A percentile compares a stretch with the other conserved stretches of the same genome.
Conservation (phyloP, 257 asterid genomes). For the Solanum chmielewskii region DNA sequence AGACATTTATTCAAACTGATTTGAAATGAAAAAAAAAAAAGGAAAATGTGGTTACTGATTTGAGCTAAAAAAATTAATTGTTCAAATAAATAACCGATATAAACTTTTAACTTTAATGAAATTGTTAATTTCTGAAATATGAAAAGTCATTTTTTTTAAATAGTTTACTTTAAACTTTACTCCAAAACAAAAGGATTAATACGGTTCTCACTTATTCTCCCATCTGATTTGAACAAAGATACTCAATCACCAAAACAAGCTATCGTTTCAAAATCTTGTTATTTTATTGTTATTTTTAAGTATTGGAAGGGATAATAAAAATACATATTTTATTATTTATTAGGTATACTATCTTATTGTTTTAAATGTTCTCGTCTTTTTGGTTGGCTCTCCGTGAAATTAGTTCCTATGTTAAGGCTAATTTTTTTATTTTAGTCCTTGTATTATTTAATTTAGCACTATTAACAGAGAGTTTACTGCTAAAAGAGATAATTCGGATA, state of each 20-base stretch:
- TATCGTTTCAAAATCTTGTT: background rate
- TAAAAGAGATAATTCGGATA: no score
- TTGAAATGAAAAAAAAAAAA: background rate
- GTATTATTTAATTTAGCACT: no score
- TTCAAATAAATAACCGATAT: background rate
- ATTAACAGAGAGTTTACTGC: no score
- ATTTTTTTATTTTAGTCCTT: no score
- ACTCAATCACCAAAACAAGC: background rate
- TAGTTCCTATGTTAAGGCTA: no score
- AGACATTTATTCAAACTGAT: background rate
- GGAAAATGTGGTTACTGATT: background rate
- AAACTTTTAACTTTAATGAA: background rate
- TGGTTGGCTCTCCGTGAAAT: background rate
- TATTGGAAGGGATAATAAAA: background rate
- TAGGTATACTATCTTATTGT: background rate
- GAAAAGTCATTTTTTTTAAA: background rate
- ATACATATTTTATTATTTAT: background rate
- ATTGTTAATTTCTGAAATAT: background rate
- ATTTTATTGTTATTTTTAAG: background rate
- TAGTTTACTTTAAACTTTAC: background rate
- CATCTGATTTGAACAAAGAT: background rate
- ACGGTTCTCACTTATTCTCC: background rate
- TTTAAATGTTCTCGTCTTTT: background rate
- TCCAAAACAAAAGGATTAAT: rapidly evolving
- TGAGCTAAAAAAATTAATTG: background rate